Percentiles rank a stretch among this genome's conserved stretches.
These are phyloP conservation scores for Sporobolomyces pararoseus DNA, from an alignment of 768 basidiomycete species.

Conservation along the genomic window DNA sequence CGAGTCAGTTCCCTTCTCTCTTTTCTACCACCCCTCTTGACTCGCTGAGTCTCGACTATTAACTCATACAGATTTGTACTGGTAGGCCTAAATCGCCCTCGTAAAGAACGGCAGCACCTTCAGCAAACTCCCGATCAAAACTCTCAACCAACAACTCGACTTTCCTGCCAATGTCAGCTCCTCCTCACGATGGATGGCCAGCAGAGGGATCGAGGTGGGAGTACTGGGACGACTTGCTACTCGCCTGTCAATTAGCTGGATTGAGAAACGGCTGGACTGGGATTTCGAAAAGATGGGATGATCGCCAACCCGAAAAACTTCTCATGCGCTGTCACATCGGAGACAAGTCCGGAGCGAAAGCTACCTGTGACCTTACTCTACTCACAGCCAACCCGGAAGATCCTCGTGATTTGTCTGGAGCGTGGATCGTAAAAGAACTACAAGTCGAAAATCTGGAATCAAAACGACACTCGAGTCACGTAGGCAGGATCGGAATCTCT, in stretches of 20 bases:
- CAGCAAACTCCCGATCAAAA: no score
- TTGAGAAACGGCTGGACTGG: background rate
- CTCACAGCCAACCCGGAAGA: background rate
- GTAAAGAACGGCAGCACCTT: no score
- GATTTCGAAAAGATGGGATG: background rate
- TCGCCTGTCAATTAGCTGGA: background rate
- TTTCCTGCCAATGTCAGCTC: constrained; percentile 4
- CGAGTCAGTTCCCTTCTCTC: no score
- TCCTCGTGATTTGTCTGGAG: background rate
- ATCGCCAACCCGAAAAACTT: background rate
- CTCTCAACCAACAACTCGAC: no score
- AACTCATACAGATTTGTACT: no score
- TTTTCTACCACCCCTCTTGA: no score
- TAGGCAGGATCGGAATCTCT: background rate
- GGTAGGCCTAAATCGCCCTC: no score
- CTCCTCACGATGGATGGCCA: constrained; percentile 13
- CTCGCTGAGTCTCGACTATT: no score
- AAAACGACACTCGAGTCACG: background rate
- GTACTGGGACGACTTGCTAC: constrained; percentile 9
- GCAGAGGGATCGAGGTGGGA: background rate
- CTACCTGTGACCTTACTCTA: background rate
- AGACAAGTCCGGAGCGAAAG: background rate
- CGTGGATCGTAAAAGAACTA: background rate
- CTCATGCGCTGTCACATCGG: background rate
- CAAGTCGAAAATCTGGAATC: background rate